phyloP scores from a whole-genome alignment of 345 rosid genomes.

The Aquilaria malaccensis region DNA sequence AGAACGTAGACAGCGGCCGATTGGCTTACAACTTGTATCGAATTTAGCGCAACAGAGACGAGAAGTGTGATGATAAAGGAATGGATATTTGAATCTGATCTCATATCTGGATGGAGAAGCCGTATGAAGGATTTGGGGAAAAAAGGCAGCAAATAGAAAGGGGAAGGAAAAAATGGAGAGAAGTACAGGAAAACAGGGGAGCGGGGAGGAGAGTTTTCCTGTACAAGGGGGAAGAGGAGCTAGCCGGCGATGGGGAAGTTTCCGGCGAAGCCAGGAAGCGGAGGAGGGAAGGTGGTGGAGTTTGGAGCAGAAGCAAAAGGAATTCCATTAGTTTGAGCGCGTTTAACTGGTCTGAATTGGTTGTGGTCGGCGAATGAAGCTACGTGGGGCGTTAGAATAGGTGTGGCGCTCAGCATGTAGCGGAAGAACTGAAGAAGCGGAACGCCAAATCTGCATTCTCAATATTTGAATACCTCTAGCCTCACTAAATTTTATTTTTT shows the following conservation, averaged over 20 bases:
- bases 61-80: constrained; percentile 8
- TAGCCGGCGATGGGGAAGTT: neutral
- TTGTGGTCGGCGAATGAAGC: neutral
- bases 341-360: neutral
- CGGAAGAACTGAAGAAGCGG: constrained; percentile 3
- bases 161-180: constrained; percentile 1
- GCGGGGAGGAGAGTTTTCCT: neutral
- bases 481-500: too few species aligned
- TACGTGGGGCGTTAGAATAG: constrained; percentile 10
- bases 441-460: constrained; percentile 1
- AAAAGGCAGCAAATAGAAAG: neutral
- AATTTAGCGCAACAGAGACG: constrained; percentile 5
- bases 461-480: too few species aligned
- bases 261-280: neutral
- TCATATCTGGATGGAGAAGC: constrained; percentile 13
- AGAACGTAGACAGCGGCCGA: constrained; percentile 17
- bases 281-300: too few species aligned
- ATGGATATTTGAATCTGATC: constrained; percentile 5
- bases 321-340: neutral
- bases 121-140: neutral
- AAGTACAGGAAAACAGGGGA: constrained; percentile 6
- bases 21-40: constrained; percentile 8
- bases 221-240: neutral
- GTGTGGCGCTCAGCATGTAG: constrained; percentile 15
- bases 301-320: neutral